Base-by-base conservation (phyloP, 371 early-diverging fungal genomes). In the Mortierella sp. region DNA sequence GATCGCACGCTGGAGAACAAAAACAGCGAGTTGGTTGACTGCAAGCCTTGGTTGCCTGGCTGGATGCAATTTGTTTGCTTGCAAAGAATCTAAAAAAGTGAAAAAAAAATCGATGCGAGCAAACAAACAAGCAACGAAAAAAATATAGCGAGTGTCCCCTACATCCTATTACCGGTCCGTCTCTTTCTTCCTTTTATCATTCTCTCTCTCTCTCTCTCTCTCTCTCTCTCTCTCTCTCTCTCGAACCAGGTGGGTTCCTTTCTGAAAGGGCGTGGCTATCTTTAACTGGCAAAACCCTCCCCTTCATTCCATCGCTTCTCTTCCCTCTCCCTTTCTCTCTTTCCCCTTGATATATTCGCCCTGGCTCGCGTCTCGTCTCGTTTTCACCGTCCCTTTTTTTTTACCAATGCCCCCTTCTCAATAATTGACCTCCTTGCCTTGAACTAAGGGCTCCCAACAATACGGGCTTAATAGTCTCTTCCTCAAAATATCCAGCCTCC, bases 321-420 rank as follows among this genome's bases (percentile, higher is more conserved):
- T 50, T 43, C 59, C 0, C 71, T 34, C 59, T 59, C 59, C 51
- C 59, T 40, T 13, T 44, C 61, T 6, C 43, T 40, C 6, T 40
- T 48, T 59, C 61, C 59, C 67, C 72, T 59, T 57, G 55, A 9
- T 53, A 59, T 59, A 31, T 59, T 16, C n/a, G 59, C 31, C 28
- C 59, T 59, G 5, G 14, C 26, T 57, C 11, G 11, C n/a, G 0
- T 59, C 16, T 14, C 13, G 28, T 64, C 40, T 43, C 75, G 53
- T 28, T 53, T 50, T 77, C 74, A 43, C 54, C 64, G 70, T 53
- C 77, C 55, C 69, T 72, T 59, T 77, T 78, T 74, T 59, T 71
- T 70, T 72, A 4, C 51, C n/a, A n/a, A 44, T 74, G n/a, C 55
- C 61, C 53, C 70, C 75, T 46, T 46, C 70, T n/a, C n/a, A n/a